Conservation (phyloP, 257 asterid genomes). For the Buddleja alternifolia region DNA sequence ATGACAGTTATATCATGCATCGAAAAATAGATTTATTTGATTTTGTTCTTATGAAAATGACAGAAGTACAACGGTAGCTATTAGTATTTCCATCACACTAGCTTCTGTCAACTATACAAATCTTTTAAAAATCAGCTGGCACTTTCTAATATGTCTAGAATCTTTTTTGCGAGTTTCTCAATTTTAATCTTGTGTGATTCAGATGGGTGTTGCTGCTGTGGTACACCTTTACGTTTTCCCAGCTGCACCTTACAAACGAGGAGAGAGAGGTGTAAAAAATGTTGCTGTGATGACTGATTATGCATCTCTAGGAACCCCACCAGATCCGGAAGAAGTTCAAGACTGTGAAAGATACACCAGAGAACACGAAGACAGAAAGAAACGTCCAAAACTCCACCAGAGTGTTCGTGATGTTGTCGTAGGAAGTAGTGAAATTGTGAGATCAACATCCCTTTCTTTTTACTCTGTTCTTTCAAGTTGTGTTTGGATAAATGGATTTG, state of each 20-base stretch:
- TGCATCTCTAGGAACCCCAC: constrained; percentile 87
- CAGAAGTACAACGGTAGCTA: neutral
- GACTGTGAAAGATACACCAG: constrained; percentile 79
- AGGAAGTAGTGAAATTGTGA: constrained; percentile 96
- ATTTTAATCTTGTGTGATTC: constrained; percentile 38
- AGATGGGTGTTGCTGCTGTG: constrained; percentile 99
- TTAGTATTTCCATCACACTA: too few species aligned
- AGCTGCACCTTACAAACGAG: constrained; percentile 88
- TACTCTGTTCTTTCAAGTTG: neutral
- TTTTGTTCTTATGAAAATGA: neutral
- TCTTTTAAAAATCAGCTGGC: neutral
- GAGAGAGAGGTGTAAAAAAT: constrained; percentile 94
- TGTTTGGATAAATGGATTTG: too few species aligned
- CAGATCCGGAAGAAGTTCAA: constrained; percentile 92
- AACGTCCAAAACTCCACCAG: constrained; percentile 81
- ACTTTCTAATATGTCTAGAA: neutral
- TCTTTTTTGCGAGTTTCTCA: constrained; percentile 27
- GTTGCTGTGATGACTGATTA: constrained; percentile 92
- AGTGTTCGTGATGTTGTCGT: constrained; percentile 91
- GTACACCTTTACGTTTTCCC: constrained; percentile 95
- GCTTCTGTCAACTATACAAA: neutral
- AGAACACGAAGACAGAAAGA: constrained; percentile 64
- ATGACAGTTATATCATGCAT: constrained; percentile 6
- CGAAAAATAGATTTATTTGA: too few species aligned
- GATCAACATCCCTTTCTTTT: constrained; percentile 28